Evolutionary conservation across 352 stramenopile genomes (phyloP), one percentile per base, ranked within the genome.

Genomic region (Blastocystis sp.): DNA sequence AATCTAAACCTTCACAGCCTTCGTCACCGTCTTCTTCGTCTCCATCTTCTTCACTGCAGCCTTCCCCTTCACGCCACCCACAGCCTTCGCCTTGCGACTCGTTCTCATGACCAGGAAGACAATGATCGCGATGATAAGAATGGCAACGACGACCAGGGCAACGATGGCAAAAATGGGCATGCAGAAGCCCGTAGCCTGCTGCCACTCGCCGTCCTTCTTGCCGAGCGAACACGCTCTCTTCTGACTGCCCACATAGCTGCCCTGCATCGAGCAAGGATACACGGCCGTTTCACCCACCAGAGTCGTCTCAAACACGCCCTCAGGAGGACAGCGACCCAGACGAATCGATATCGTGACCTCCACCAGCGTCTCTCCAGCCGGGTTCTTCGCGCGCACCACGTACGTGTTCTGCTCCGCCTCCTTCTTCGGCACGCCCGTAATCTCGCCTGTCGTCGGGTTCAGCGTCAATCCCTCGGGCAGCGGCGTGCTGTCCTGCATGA

Each of bases 1-100:
- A 74, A 74, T 33, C 13, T 81, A 81, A 2, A 81, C 70, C 33
- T 81, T 81, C 70, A 81, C 70, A 63, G 31, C 69, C 26, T 59
- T 80, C 35, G 55, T 24, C 19, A 26, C 45, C 4, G 24, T 31
- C 35, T 66, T 19, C 26, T 62, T 66, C 1, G 35, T 24, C 12
- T 62, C 62, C 37, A 24, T 62, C 21, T 12, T 12, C 26, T 80
- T 80, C 26, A n/a, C 9, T 21, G 26, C n/a, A 35, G 3, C 31
- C 35, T 80, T 80, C 29, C 51, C 29, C n/a, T 81, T 81, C 70
- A 78, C 67, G 9, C 67, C 67, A 13, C 67, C 67, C 4, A 78
- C 4, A 29, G 67, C 67, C 67, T 78, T 78, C n/a, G 35, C 50
- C 33, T 59, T 51, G 16, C 4, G 10, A 4, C 19, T 33, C 10